These are phyloP conservation scores for Fraxinus excelsior DNA, from an alignment of 257 asterid genomes.

Conservation along the genomic window DNA sequence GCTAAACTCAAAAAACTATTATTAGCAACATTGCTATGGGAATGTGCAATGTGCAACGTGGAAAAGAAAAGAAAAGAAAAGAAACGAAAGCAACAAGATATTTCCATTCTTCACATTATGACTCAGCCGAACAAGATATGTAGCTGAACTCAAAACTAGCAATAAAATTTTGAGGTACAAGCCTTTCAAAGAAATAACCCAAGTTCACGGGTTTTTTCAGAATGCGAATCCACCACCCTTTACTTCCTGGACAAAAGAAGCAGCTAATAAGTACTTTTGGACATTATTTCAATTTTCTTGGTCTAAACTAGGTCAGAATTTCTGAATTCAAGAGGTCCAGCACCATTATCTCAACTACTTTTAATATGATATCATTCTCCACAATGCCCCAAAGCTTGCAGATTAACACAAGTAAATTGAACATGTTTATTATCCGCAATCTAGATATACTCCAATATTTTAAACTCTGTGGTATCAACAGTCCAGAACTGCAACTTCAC, in stretches of 20 bases:
- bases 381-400: too few species aligned
- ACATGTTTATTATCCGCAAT: too few species aligned
- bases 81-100: not conserved
- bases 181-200: not conserved
- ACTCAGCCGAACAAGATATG: not conserved
- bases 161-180: too few species aligned
- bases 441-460: too few species aligned
- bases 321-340: too few species aligned
- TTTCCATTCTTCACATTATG: not conserved
- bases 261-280: not conserved
- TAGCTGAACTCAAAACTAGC: not conserved
- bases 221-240: not conserved
- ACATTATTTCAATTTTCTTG: not conserved
- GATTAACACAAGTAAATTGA: too few species aligned
- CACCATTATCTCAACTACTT: too few species aligned
- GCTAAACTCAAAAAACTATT: not conserved
- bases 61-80: not conserved
- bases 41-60: not conserved
- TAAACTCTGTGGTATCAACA: too few species aligned
- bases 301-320: too few species aligned
- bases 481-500: too few species aligned
- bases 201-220: too few species aligned
- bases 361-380: too few species aligned
- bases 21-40: not conserved
- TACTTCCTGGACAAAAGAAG: not conserved